These are phyloP conservation scores for Tilletia horrida DNA, from an alignment of 1,284 basidiomycete species.

Conservation along the genomic window DNA sequence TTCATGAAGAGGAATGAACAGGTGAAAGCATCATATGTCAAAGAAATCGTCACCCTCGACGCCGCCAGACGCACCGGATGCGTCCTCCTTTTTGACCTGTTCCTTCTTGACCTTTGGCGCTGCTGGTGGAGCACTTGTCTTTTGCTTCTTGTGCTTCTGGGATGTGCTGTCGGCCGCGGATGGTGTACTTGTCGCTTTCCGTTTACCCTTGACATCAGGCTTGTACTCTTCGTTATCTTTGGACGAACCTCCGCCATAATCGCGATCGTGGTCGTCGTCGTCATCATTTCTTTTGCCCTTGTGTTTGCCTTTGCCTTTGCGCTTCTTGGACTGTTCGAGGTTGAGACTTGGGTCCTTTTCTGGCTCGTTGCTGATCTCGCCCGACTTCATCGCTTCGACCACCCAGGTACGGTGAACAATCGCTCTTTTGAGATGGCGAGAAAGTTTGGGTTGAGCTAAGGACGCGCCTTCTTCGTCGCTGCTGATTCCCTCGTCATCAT, in stretches of 20 bases:
- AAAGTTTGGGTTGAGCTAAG: not conserved
- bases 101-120: slow-evolving; percentile 19
- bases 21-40: slow-evolving; percentile 11
- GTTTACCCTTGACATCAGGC: not conserved
- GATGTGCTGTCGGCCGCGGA: not conserved
- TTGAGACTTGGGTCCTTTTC: slow-evolving; percentile 30
- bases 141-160: slow-evolving; percentile 41
- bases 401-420: slow-evolving; percentile 19
- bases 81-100: slow-evolving; percentile 19
- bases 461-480: not conserved
- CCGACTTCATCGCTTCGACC: slow-evolving; percentile 27
- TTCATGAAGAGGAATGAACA: no score
- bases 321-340: not conserved
- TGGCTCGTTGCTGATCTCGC: slow-evolving; percentile 31
- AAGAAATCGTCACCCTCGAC: slow-evolving; percentile 39
- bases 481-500: not conserved
- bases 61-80: not conserved
- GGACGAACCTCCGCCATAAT: not conserved
- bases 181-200: not conserved
- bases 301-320: not conserved
- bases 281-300: not conserved
- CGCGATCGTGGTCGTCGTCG: not conserved
- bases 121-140: slow-evolving; percentile 18
- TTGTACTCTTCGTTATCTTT: not conserved
- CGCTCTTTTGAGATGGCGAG: not conserved